Percentiles rank a stretch among this genome's conserved stretches.
These are phyloP conservation scores for Ceratobasidium papillatum DNA, from an alignment of 1,284 basidiomycete species.

Conservation along the genomic window DNA sequence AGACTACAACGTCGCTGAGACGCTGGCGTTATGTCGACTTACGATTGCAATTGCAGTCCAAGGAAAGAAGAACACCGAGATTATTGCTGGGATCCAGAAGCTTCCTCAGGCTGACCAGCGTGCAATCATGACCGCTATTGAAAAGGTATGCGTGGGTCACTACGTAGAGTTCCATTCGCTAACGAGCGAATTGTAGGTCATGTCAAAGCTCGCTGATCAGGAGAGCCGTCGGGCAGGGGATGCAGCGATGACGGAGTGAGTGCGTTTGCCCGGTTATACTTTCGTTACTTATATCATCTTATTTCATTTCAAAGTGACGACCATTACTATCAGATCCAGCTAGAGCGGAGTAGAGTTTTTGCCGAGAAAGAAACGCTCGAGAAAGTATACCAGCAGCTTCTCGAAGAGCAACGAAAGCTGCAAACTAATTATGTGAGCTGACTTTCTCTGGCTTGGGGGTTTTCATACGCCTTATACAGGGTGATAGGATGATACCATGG, in stretches of 20 bases:
- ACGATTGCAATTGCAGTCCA: constrained; percentile 94
- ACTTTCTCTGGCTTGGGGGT: neutral
- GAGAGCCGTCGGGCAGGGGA: constrained; percentile 54
- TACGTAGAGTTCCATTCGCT: neutral
- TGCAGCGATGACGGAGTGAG: constrained; percentile 78
- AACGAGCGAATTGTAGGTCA: constrained; percentile 61
- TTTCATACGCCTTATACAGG: neutral
- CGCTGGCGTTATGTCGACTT: constrained; percentile 79
- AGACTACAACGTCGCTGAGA: constrained; percentile 70
- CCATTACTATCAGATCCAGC: constrained; percentile 84
- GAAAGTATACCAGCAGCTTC: constrained; percentile 74
- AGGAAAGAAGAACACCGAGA: constrained; percentile 82
- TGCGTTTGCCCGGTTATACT: constrained; percentile 42
- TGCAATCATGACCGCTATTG: constrained; percentile 84
- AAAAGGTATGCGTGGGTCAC: constrained; percentile 64
- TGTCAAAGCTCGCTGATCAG: constrained; percentile 68
- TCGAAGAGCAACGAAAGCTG: constrained; percentile 79
- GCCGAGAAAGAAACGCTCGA: constrained; percentile 82
- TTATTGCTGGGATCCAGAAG: constrained; percentile 84
- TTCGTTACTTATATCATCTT: neutral
- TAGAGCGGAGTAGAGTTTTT: constrained; percentile 75
- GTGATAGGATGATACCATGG: constrained; percentile 64
- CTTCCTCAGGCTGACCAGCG: constrained; percentile 83
- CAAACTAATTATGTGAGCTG: constrained; percentile 63
- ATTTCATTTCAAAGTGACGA: constrained; percentile 66